Conservation (phyloP, 345 rosid genomes). For the Gossypium australe region DNA sequence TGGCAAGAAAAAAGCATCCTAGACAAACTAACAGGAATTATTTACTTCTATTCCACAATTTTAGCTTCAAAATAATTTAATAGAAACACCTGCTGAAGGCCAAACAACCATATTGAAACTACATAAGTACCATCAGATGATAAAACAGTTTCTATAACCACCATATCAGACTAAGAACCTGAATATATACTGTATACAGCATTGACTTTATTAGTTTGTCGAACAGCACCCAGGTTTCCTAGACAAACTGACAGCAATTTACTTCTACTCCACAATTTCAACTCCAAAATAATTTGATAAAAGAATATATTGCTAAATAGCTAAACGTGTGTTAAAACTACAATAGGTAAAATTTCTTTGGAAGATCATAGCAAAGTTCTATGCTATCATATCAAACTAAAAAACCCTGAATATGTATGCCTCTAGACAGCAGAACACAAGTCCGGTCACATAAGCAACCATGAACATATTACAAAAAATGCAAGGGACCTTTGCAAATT, state of each 20-base stretch:
- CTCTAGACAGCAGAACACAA: background rate
- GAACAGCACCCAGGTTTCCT: background rate
- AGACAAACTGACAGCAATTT: background rate
- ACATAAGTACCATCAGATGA: background rate
- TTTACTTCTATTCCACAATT: background rate
- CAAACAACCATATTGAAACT: background rate
- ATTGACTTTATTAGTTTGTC: background rate
- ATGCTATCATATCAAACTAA: background rate
- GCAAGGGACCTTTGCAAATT: background rate
- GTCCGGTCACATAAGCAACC: background rate
- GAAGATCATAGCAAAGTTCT: background rate
- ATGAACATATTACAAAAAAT: background rate
- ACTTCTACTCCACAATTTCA: background rate
- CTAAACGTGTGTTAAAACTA: background rate
- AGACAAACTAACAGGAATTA: background rate
- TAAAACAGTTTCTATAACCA: background rate
- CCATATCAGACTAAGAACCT: background rate
- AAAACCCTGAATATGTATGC: background rate
- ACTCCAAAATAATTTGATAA: background rate
- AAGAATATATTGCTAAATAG: background rate
- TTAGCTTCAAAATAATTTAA: background rate
- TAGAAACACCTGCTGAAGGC: background rate
- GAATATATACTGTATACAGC: background rate
- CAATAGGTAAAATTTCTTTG: background rate
- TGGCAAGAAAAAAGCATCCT: background rate